Base-by-base conservation (phyloP, 768 basidiomycete genomes). In the Termitomyces heimii region DNA sequence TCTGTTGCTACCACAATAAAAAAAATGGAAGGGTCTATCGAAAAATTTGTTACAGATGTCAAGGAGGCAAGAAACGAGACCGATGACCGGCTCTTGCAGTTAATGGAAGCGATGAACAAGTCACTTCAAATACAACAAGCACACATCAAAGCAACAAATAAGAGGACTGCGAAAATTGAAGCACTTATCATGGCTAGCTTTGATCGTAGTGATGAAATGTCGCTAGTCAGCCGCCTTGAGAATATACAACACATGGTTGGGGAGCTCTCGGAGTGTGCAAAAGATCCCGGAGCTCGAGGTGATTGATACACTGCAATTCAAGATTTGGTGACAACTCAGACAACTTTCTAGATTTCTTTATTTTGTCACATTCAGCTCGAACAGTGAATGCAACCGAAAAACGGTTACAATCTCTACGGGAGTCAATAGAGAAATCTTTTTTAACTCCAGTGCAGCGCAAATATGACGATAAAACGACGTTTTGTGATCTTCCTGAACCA, bases 211-310 rank as follows among this genome's bases (percentile, higher is more conserved):
- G 63, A 64, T 37, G 51, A 61, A 13, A 56, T 58, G 20, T 60
- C 61, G 0, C 42, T 68, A 4, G 26, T 58, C 4, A 44, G 60
- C 7, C 56, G 62, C 28, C 55, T 69, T 29, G 63, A 68, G 35
- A 35, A 51, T n/a, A 48, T 68, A 24, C 63, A 61, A 13, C 66
- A 62, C 28, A 54, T 54, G 0, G 55, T 69, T 1, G 67, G 62
- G 28, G 68, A 68, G 37, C 47, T 68, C 1, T 32, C 60, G 2
- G 66, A 67, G 35, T 59, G 64, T 28, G 34, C 48, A 9, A 68
- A 60, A 32, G 66, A 67, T 24, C 63, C 66, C 2, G 60, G 62
- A 14, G 66, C 66, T 54, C 35, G n/a, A 39, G 58, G 60, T 63
- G 40, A 45, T 51, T 37, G 5, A 46, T 31, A 40, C 40, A 43